A percentile compares a stretch with the other conserved stretches of the same genome.
These are phyloP conservation scores for Saturnispora besseyi DNA, from an alignment of 805 yeast species.

Conservation along the genomic window DNA sequence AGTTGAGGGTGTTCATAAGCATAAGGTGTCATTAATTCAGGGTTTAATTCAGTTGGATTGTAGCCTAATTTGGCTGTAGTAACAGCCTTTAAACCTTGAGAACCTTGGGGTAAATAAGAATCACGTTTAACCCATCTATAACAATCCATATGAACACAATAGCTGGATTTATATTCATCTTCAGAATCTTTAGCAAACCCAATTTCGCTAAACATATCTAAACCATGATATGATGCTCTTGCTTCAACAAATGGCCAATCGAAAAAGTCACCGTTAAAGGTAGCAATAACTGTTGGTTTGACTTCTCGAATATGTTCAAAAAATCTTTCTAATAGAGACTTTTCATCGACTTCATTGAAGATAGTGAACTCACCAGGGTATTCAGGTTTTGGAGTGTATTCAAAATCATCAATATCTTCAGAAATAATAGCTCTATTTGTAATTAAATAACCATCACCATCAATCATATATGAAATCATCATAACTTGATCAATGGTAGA, in stretches of 20 bases:
- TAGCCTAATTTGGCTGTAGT: conserved; percentile 93
- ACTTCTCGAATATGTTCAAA: conserved; percentile 86
- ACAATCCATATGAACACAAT: conserved; percentile 97
- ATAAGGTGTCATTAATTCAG: conserved; percentile 96
- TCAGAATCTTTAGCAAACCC: conserved; percentile 87
- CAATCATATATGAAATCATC: conserved; percentile 99
- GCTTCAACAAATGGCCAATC: conserved; percentile 99
- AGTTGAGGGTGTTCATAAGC: conserved; percentile 91
- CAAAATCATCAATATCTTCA: conserved; percentile 93
- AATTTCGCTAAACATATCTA: conserved; percentile 85
- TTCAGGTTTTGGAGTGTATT: conserved; percentile 95
- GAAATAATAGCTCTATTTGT: conserved; percentile 92
- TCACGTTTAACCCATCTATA: conserved; percentile 97
- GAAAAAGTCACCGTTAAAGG: conserved; percentile 96
- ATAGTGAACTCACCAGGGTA: conserved; percentile 84
- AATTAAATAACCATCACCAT: conserved; percentile 90
- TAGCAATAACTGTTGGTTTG: conserved; percentile 93
- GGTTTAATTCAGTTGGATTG: conserved; percentile 93
- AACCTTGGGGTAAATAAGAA: conserved; percentile 94
- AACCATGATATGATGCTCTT: conserved; percentile 72
- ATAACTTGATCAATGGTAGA: conserved; percentile 82
- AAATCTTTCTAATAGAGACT: conserved; percentile 61
- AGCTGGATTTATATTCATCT: conserved; percentile 85
- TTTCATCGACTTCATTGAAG: conserved; percentile 84
- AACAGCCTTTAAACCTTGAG: conserved; percentile 96